phyloP scores from a whole-genome alignment of 2,329 filamentous ascomycete species.

The Curvularia hawaiiensis region DNA sequence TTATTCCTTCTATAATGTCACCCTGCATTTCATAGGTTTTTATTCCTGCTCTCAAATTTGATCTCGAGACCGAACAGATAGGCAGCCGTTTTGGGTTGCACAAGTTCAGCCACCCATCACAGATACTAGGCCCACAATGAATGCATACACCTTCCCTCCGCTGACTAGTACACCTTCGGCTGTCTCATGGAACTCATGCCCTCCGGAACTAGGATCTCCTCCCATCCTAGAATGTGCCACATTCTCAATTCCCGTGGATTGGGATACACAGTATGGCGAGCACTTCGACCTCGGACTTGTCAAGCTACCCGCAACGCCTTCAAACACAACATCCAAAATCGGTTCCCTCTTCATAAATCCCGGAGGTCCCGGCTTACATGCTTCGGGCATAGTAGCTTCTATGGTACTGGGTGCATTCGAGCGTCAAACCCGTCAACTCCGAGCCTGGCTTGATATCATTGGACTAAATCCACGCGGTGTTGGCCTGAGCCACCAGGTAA shows the following conservation, averaged over 20 bases:
- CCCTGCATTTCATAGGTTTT: not conserved
- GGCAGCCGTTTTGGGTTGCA: not conserved
- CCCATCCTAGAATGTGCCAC: conserved; percentile 25
- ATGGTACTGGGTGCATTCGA: conserved; percentile 11
- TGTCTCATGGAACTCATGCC: conserved; percentile 10
- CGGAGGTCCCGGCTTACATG: conserved; percentile 48
- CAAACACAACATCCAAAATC: conserved; percentile 24
- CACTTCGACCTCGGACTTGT: conserved; percentile 38
- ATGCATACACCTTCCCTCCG: not conserved
- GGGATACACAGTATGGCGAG: conserved; percentile 33
- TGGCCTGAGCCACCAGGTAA: conserved; percentile 48
- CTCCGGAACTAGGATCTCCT: conserved; percentile 1
- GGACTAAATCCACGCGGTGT: conserved; percentile 53
- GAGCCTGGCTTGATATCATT: conserved; percentile 50
- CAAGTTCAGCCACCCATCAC: not conserved
- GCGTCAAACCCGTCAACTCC: not conserved
- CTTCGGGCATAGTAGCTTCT: conserved; percentile 28
- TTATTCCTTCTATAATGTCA: not conserved
- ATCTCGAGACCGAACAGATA: not conserved
- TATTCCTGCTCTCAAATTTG: not conserved
- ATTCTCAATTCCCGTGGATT: conserved; percentile 41
- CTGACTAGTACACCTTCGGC: conserved; percentile 2
- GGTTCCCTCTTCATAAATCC: conserved; percentile 52
- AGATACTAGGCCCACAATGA: not conserved
- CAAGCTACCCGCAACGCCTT: conserved; percentile 22